Evolutionary conservation across 208 protist genomes (phyloP), one percentile per base, ranked within the genome.

Genomic region (Leishmania arabica): DNA sequence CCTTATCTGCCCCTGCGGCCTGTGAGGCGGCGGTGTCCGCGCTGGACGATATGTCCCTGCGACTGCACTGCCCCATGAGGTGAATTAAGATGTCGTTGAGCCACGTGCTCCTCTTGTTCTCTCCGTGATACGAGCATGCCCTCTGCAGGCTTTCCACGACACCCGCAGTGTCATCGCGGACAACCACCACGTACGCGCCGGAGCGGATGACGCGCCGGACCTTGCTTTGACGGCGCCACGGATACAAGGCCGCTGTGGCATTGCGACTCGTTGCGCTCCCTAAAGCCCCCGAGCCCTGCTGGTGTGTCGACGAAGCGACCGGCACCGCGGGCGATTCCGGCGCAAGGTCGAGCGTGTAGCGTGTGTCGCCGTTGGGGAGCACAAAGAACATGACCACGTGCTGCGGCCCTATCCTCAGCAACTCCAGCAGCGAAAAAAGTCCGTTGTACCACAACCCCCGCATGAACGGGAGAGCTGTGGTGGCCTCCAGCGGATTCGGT

Each of bases 391-490:
- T 85, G 21, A 86, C 75, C 24, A 75, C 71, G 45, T 77, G 37
- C 7, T 31, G 31, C 24, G 24, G 64, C 5, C 64, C 42, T 34
- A 88, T 49, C 45, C 80, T 64, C 21, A 90, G 21, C 0, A 47
- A 19, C 51, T 75, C n/a, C 8, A 91, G 90, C 47, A 95, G 60
- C 6, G 82, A 73, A 85, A 96, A 96, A 65, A 96, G 87, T 53
- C 86, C 89, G 79, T 92, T 79, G 76, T 93, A 96, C 78, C 91
- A 87, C 47, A 95, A 58, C 8, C 13, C 31, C 1, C 68, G 68
- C 45, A 92, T 11, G 31, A 87, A 77, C 2, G 79, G 80, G 49
- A 79, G 24, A 9, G 84, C 65, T 3, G 80, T 82, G 8, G 45
- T 42, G 13, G 84, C 69, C 24, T 83, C 58, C 2, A 81, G 51